phyloP scores from a whole-genome alignment of 2,329 filamentous ascomycete species.

The Herpomyces periplanetae region DNA sequence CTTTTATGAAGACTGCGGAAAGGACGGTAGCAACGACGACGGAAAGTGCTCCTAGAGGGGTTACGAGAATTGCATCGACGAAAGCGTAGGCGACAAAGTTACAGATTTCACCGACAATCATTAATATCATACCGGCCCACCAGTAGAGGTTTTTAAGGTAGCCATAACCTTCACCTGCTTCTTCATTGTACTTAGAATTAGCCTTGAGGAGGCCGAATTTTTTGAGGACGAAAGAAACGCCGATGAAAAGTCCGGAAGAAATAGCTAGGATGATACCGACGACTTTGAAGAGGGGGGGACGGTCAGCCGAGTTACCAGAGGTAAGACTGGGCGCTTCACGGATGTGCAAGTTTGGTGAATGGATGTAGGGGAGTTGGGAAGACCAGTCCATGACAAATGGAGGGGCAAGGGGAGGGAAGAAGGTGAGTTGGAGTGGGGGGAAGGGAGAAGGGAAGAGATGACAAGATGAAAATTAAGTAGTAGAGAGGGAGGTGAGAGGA shows the following conservation, averaged over 20 bases:
- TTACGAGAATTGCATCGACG: constrained; percentile 78
- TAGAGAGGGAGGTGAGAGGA: too few relatives aligned
- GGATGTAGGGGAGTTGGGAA: too few relatives aligned
- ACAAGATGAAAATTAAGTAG: too few relatives aligned
- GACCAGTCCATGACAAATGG: too few relatives aligned
- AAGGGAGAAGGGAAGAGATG: too few relatives aligned
- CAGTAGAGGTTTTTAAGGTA: constrained; percentile 82
- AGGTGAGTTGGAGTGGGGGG: too few relatives aligned
- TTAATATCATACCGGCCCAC: constrained; percentile 83
- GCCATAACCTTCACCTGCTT: constrained; percentile 76
- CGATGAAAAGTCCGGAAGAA: constrained; percentile 64
- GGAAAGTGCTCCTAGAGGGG: constrained; percentile 52
- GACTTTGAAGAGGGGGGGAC: constrained; percentile 31
- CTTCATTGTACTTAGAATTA: constrained; percentile 83
- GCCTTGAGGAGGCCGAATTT: constrained; percentile 65
- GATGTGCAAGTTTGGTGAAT: too few relatives aligned
- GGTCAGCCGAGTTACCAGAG: too few relatives aligned
- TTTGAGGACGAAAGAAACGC: constrained; percentile 73
- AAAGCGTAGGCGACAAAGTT: constrained; percentile 94
- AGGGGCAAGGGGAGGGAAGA: too few relatives aligned
- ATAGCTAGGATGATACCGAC: constrained; percentile 57
- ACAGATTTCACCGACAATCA: constrained; percentile 85
- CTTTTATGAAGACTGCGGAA: constrained; percentile 78
- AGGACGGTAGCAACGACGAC: constrained; percentile 72
- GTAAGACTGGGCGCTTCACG: too few relatives aligned